These are phyloP conservation scores for Xylariaceae sp. DNA, from an alignment of 2,329 filamentous ascomycete genomes.

Conservation along the genomic window DNA sequence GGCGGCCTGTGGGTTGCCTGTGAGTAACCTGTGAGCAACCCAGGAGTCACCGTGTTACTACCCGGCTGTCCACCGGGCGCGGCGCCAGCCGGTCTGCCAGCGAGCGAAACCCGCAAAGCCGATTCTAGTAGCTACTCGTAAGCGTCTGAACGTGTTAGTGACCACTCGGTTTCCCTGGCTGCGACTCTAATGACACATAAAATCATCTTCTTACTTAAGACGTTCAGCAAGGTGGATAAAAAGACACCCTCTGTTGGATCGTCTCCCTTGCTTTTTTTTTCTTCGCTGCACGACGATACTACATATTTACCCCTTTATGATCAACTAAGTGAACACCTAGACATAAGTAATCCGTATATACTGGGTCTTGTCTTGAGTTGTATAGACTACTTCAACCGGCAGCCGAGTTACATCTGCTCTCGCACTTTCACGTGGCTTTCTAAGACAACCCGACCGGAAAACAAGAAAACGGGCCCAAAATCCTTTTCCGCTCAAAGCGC, in stretches of 20 bases:
- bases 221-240: not conserved
- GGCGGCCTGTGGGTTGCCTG: no score
- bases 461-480: no score
- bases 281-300: not conserved
- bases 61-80: not conserved
- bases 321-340: not conserved
- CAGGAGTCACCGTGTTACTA: no score
- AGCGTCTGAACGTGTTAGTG: no score
- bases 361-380: no score
- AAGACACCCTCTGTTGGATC: not conserved
- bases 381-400: no score
- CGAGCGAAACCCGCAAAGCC: conserved; percentile 2
- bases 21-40: no score
- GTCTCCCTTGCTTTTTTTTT: not conserved
- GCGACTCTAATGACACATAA: not conserved
- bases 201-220: not conserved
- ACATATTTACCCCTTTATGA: not conserved
- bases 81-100: conserved; percentile 11
- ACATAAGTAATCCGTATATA: no score
- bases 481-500: no score
- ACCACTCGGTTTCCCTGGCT: not conserved
- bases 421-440: no score
- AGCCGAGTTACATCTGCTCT: no score
- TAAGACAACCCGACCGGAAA: no score
- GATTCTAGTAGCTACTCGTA: conserved; percentile 10